Conservation (phyloP, 345 rosid species). For the Chamaenerion angustifolium region DNA sequence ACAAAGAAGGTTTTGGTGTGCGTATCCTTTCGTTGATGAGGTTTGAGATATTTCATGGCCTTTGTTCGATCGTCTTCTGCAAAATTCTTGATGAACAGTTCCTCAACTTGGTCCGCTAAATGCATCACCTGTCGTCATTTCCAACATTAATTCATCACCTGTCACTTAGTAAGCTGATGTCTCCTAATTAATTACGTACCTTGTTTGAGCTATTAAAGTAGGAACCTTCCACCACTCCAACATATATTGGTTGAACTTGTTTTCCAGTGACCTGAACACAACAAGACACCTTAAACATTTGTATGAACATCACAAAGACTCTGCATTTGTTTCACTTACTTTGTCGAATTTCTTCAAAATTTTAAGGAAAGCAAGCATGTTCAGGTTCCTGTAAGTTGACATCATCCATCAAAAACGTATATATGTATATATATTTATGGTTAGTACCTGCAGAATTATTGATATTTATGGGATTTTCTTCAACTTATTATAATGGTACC, state of each 20-base stretch:
- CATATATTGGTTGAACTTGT: conserved; percentile 79
- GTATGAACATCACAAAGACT: background rate
- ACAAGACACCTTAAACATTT: background rate
- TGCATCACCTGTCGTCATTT: conserved; percentile 74
- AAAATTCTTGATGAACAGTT: conserved; percentile 67
- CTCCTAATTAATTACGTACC: conserved; percentile 46
- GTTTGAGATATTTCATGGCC: conserved; percentile 83
- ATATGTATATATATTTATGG: background rate
- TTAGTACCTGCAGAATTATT: background rate
- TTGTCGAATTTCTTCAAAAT: conserved; percentile 92
- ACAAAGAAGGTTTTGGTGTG: conserved; percentile 82
- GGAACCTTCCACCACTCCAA: conserved; percentile 87
- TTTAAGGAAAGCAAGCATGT: conserved; percentile 90
- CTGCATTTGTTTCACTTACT: conserved; percentile 21
- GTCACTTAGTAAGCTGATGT: no score
- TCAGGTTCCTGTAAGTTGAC: conserved; percentile 60
- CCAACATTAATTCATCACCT: conserved; percentile 13
- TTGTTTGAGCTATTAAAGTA: conserved; percentile 88
- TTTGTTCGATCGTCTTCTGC: conserved; percentile 73
- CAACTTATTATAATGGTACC: conserved; percentile 14
- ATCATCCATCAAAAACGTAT: no score
- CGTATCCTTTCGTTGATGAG: conserved; percentile 69
- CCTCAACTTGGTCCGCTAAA: conserved; percentile 81
- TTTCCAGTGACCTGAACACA: conserved; percentile 60
- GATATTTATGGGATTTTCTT: no score